Percentiles rank a stretch among this genome's conserved stretches.
Conservation (phyloP, 495 filamentous ascomycete species). For the Tuber microsphaerosporum region DNA sequence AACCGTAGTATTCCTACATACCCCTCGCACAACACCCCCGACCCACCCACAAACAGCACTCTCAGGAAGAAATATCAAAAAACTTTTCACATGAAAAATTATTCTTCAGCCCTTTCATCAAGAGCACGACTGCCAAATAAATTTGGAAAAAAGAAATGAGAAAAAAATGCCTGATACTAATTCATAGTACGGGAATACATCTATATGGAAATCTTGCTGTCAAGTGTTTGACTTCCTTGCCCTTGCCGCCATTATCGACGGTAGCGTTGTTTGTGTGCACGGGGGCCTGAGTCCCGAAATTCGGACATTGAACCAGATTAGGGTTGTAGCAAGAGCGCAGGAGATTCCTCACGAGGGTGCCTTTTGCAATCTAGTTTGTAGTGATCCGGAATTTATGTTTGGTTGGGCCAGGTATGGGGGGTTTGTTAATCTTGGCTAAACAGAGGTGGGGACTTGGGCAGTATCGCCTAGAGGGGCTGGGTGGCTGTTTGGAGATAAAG, state of each 20-base stretch:
- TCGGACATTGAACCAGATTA: conserved; percentile 87
- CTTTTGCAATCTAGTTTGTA: conserved; percentile 98
- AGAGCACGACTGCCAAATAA: not conserved
- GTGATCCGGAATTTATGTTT: conserved; percentile 66
- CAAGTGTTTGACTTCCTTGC: conserved; percentile 98
- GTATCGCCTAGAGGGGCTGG: conserved; percentile 90
- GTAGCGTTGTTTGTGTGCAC: conserved; percentile 93
- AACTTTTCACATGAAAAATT: no score
- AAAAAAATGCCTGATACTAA: no score
- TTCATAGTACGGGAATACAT: conserved; percentile 75
- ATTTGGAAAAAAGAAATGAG: no score
- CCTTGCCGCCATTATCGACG: conserved; percentile 91
- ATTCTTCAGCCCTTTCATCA: not conserved
- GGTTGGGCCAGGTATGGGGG: not conserved
- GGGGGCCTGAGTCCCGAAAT: conserved; percentile 96
- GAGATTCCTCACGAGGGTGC: conserved; percentile 98
- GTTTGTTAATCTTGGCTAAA: conserved; percentile 8
- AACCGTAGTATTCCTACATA: not conserved
- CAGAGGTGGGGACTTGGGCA: conserved; percentile 93
- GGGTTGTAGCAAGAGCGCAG: conserved; percentile 93
- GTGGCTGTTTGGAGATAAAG: conserved; percentile 96
- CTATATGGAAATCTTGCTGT: conserved; percentile 98
- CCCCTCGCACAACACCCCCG: not conserved
- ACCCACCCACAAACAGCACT: not conserved
- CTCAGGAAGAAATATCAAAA: not conserved